Evolutionary conservation across 805 yeast species (phyloP).

Genomic region (Saturnispora galanensis): DNA sequence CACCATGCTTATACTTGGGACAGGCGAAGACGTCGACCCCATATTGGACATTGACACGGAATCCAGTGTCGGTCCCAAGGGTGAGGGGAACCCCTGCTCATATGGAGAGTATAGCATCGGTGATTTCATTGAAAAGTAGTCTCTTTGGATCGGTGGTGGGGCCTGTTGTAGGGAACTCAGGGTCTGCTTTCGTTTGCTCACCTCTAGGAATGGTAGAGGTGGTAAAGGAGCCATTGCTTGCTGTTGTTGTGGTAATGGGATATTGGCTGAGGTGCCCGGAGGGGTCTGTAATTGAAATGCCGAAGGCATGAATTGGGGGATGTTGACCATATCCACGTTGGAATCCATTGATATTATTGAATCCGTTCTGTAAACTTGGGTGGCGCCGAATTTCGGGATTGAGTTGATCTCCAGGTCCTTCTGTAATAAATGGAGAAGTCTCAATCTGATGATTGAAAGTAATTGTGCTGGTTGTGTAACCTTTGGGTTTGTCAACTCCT

Average conservation of each 20-base stretch:
- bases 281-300: slow-evolving; percentile 5
- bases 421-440: slow-evolving; percentile 26
- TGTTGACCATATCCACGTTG: slow-evolving; percentile 8
- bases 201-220: slow-evolving; percentile 1
- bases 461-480: slow-evolving; percentile 11
- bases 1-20: too few relatives aligned
- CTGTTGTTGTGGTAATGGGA: slow-evolving; percentile 1
- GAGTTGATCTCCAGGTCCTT: slow-evolving; percentile 6
- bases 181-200: slow-evolving; percentile 3
- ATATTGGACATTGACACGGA: too few relatives aligned
- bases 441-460: slow-evolving; percentile 24
- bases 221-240: not conserved
- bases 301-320: slow-evolving; percentile 11
- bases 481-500: slow-evolving; percentile 21
- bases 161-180: not conserved
- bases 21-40: too few relatives aligned
- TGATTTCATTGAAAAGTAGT: slow-evolving; percentile 2
- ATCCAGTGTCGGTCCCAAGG: not conserved
- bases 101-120: slow-evolving; percentile 10
- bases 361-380: slow-evolving; percentile 20
- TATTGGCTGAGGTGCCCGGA: not conserved
- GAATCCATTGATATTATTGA: slow-evolving; percentile 17
- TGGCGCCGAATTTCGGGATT: slow-evolving; percentile 11
- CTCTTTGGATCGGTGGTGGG: not conserved
- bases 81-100: slow-evolving; percentile 12